A percentile compares a stretch with the other conserved stretches of the same genome.
Evolutionary conservation across 441 rosid species (phyloP).

Genomic region (Hura crepitans): DNA sequence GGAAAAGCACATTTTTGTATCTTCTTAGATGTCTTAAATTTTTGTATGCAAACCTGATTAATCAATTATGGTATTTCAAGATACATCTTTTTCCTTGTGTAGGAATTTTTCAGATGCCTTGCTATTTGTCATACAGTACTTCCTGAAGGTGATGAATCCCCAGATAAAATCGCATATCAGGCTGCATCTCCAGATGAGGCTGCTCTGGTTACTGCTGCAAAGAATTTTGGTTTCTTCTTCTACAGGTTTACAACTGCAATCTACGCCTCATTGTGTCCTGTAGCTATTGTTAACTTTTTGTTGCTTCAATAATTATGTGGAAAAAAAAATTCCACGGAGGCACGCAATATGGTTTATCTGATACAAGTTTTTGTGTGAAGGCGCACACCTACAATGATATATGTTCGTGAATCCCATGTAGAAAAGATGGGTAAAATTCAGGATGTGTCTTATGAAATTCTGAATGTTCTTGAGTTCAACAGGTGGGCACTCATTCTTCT

Average conservation of each 20-base stretch:
- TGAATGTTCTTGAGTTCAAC: slow-evolving; percentile 97
- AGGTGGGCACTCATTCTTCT: slow-evolving; percentile 47
- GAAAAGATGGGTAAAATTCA: slow-evolving; percentile 86
- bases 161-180: slow-evolving; percentile 88
- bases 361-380: slow-evolving; percentile 30
- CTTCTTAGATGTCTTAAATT: neutral
- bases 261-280: neutral
- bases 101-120: slow-evolving; percentile 93
- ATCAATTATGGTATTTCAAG: neutral
- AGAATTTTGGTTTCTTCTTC: slow-evolving; percentile 98
- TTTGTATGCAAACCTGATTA: neutral
- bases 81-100: slow-evolving; percentile 20
- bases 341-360: neutral
- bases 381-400: slow-evolving; percentile 94
- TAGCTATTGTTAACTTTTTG: neutral
- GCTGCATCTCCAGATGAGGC: slow-evolving; percentile 99
- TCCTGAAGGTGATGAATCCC: slow-evolving; percentile 98
- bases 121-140: slow-evolving; percentile 99
- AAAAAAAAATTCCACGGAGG: neutral
- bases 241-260: slow-evolving; percentile 46
- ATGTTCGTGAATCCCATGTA: slow-evolving; percentile 92
- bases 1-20: neutral
- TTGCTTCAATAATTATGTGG: slow-evolving; percentile 1
- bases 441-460: slow-evolving; percentile 83
- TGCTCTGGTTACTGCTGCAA: slow-evolving; percentile 96